These are phyloP conservation scores for Trypanosoma rangeli DNA, from an alignment of 208 protist species.

Conservation along the genomic window DNA sequence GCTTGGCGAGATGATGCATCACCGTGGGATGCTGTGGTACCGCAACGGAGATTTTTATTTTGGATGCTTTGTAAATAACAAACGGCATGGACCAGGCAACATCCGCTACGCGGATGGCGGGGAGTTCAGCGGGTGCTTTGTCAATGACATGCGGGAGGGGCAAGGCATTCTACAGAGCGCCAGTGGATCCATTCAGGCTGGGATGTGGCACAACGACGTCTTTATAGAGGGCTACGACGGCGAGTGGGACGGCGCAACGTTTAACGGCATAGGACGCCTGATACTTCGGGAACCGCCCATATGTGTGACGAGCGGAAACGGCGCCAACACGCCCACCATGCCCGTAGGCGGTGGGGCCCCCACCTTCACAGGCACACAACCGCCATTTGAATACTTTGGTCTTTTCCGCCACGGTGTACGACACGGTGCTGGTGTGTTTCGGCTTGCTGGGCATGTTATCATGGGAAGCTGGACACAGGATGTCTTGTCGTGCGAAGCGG, in stretches of 20 bases:
- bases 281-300: slow-evolving; percentile 16
- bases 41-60: slow-evolving; percentile 80
- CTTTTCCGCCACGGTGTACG: slow-evolving; percentile 70
- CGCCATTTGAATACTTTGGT: slow-evolving; percentile 64
- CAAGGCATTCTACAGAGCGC: slow-evolving; percentile 55
- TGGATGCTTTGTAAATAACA: slow-evolving; percentile 63
- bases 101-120: slow-evolving; percentile 61
- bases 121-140: slow-evolving; percentile 81
- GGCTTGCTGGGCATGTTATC: slow-evolving; percentile 57
- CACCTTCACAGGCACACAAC: not conserved
- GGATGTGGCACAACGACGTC: slow-evolving; percentile 54
- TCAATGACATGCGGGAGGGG: slow-evolving; percentile 60
- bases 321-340: not conserved
- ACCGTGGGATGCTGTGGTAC: slow-evolving; percentile 82
- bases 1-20: slow-evolving; percentile 78
- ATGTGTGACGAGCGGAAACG: not conserved
- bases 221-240: slow-evolving; percentile 87
- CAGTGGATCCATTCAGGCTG: slow-evolving; percentile 61
- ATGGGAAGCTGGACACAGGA: slow-evolving; percentile 69
- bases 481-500: slow-evolving; percentile 52
- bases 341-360: not conserved
- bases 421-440: slow-evolving; percentile 71
- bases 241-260: slow-evolving; percentile 71
- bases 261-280: slow-evolving; percentile 75
- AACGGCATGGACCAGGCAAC: slow-evolving; percentile 73